Evolutionary conservation across 768 basidiomycete genomes (phyloP).

Genomic region (Cubamyces sp.): DNA sequence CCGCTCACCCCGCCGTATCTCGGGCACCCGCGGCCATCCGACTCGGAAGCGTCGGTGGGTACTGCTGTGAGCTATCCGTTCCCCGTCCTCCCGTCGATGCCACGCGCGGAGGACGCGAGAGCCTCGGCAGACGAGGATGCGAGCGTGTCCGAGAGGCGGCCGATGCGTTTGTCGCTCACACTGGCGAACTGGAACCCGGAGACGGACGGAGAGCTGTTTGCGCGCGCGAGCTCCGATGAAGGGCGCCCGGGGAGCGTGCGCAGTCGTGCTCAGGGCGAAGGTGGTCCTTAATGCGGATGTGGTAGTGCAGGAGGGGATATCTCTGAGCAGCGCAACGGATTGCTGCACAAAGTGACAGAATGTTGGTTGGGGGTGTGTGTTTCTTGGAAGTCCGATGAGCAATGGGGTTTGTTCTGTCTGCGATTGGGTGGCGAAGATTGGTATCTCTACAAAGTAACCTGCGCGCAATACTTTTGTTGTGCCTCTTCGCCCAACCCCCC

Average conservation of each 20-base stretch:
- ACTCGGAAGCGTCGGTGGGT: slow-evolving; percentile 18
- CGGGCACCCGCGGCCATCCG: slow-evolving; percentile 2
- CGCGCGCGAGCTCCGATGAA: slow-evolving; percentile 16
- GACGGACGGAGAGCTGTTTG: slow-evolving; percentile 25
- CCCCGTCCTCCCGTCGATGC: slow-evolving; percentile 26
- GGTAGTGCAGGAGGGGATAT: no score
- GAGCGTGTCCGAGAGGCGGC: slow-evolving; percentile 20
- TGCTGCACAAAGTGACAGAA: no score
- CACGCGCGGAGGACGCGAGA: slow-evolving; percentile 9
- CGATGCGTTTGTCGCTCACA: slow-evolving; percentile 31
- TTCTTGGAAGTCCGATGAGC: no score
- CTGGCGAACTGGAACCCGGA: slow-evolving; percentile 32
- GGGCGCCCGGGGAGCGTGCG: slow-evolving; percentile 8
- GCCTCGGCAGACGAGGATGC: slow-evolving; percentile 14
- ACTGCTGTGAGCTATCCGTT: slow-evolving; percentile 24
- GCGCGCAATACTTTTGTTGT: no score
- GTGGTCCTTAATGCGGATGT: no score
- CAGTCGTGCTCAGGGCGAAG: neutral
- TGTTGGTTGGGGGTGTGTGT: no score
- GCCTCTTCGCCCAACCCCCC: no score
- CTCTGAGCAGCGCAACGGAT: no score
- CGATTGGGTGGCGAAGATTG: no score
- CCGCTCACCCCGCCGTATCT: slow-evolving; percentile 6
- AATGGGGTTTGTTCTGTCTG: no score
- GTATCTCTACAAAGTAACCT: no score